Evolutionary conservation across 2,329 filamentous ascomycete genomes (phyloP), one percentile per base, ranked within the genome.

Genomic region (Cladosporium sphaerospermum): DNA sequence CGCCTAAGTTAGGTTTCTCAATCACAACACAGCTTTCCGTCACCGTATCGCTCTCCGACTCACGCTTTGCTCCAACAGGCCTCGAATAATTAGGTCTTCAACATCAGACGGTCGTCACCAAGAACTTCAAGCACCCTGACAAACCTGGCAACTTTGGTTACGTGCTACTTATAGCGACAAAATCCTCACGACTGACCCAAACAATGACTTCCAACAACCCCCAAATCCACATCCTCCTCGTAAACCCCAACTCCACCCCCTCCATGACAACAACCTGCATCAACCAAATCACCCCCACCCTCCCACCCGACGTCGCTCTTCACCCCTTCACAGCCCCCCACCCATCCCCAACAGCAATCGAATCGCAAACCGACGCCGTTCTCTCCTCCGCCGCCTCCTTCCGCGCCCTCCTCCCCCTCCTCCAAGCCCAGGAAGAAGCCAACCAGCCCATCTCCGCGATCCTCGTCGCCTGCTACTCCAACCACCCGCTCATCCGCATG

Each of bases 311-410:
- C 56, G 73, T 79, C 43, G 69, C 69, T 32, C 68, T 80, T 1
- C 68, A 71, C 9, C 75, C 74, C 18, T 79, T 80, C 66, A 80
- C 78, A 4, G 70, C 75, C 0, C 75, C 78, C 0, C 59, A 69
- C 18, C 73, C 62, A 73, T 71, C 75, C 0, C 77, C 77, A 0
- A 74, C 73, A 11, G 77, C 77, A 2, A 75, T 80, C 31, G 77
- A 81, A 64, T 71, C 74, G 37, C 67, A 69, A 51, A 71, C 75
- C 23, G 77, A 80, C 62, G 73, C 71, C 43, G 69, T 78, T 39
- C 72, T 79, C 54, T 77, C 73, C 4, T 73, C 76, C 0, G 76
- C 76, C 4, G 73, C 75, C 3, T 70, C 74, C 14, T 67, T 75
- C 34, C 70, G 76, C 18, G 73, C 73, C 13, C 66, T 78, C 7